phyloP scores from a whole-genome alignment of 2,329 filamentous ascomycete genomes.

The Plenodomus biglobosus region DNA sequence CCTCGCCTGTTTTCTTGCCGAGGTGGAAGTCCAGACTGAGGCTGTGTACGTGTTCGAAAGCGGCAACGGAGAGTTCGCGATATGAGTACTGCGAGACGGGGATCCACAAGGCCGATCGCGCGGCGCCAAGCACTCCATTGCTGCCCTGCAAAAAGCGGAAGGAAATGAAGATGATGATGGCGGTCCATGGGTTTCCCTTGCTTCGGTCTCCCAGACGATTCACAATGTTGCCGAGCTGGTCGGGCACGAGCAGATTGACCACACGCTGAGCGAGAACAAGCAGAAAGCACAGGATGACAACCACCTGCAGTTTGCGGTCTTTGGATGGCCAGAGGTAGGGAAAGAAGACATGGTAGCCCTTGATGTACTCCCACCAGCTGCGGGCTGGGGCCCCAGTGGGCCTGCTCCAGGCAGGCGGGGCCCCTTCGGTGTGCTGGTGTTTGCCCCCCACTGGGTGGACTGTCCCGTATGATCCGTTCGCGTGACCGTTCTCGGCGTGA shows the following conservation, averaged over 20 bases:
- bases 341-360: slow-evolving; percentile 90
- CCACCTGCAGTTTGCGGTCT: slow-evolving; percentile 69
- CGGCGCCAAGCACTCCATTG: slow-evolving; percentile 81
- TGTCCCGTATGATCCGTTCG: slow-evolving; percentile 58
- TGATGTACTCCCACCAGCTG: slow-evolving; percentile 94
- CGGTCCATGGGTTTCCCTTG: slow-evolving; percentile 67
- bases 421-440: slow-evolving; percentile 56
- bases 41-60: slow-evolving; percentile 95
- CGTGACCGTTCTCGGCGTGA: slow-evolving; percentile 51
- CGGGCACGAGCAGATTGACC: slow-evolving; percentile 83
- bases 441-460: slow-evolving; percentile 47
- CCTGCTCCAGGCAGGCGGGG: slow-evolving; percentile 80
- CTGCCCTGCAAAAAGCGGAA: slow-evolving; percentile 83
- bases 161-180: slow-evolving; percentile 74
- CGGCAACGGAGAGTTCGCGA: slow-evolving; percentile 86
- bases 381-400: slow-evolving; percentile 82
- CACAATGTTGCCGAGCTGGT: slow-evolving; percentile 79
- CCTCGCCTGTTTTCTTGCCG: slow-evolving; percentile 94
- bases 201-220: slow-evolving; percentile 62
- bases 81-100: slow-evolving; percentile 97
- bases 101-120: slow-evolving; percentile 87
- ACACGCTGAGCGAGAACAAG: slow-evolving; percentile 78
- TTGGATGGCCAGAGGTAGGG: slow-evolving; percentile 96
- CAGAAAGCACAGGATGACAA: slow-evolving; percentile 79
- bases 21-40: slow-evolving; percentile 96